phyloP scores from a whole-genome alignment of 2,329 filamentous ascomycete species.

The Aspergillus felis region DNA sequence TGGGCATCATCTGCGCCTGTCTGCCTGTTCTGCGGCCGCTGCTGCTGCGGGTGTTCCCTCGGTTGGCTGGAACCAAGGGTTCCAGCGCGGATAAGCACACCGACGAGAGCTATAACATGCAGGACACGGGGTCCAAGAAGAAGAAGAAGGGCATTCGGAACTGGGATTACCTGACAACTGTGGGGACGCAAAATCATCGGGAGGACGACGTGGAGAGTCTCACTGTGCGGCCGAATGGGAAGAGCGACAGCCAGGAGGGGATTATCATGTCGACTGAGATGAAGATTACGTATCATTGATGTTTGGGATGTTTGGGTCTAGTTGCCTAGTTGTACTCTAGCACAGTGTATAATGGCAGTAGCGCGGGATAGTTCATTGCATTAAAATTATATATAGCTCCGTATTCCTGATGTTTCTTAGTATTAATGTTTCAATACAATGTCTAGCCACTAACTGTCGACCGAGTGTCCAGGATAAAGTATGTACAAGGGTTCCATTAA shows the following conservation, averaged over 20 bases:
- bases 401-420: no score
- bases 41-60: conserved; percentile 2
- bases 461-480: no score
- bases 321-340: no score
- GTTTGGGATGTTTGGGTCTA: no score
- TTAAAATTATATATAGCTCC: no score
- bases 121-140: not conserved
- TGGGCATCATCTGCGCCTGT: conserved; percentile 14
- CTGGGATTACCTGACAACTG: conserved; percentile 8
- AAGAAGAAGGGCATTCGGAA: conserved; percentile 2
- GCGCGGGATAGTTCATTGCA: no score
- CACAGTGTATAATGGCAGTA: no score
- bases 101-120: conserved; percentile 3
- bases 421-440: no score
- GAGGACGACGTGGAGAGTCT: not conserved
- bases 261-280: not conserved
- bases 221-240: not conserved
- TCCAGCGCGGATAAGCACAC: not conserved
- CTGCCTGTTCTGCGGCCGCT: conserved; percentile 11
- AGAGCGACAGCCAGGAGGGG: not conserved
- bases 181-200: not conserved
- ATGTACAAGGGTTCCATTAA: no score
- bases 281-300: not conserved
- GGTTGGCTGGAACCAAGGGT: not conserved
- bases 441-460: no score